Evolutionary conservation across 768 basidiomycete species (phyloP).

Genomic region (Russula virescens): DNA sequence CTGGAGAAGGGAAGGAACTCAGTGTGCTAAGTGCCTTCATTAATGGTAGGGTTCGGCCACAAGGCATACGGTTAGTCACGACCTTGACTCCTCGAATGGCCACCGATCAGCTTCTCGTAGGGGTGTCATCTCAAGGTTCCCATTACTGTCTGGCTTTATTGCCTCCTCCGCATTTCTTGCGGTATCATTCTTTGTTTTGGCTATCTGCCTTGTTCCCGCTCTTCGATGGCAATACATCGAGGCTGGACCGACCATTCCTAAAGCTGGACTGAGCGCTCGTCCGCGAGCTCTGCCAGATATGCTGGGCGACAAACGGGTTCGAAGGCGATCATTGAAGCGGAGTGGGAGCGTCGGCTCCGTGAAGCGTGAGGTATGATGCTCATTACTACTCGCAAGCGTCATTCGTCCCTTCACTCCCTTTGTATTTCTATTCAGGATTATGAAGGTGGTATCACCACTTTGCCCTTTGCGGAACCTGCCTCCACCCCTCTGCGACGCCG

Average conservation of each 20-base stretch:
- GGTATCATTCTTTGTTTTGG: slow-evolving; percentile 31
- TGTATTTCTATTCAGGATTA: slow-evolving; percentile 10
- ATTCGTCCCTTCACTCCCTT: neutral
- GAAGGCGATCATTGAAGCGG: slow-evolving; percentile 22
- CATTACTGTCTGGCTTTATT: slow-evolving; percentile 48
- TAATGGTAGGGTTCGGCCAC: slow-evolving; percentile 55
- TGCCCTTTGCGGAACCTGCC: slow-evolving; percentile 11
- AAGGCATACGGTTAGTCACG: slow-evolving; percentile 57
- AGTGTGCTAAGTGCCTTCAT: slow-evolving; percentile 59
- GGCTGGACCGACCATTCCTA: neutral
- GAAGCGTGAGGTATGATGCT: slow-evolving; percentile 17
- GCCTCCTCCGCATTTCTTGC: slow-evolving; percentile 34
- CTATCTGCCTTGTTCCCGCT: slow-evolving; percentile 31
- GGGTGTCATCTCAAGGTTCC: slow-evolving; percentile 65
- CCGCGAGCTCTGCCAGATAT: slow-evolving; percentile 4
- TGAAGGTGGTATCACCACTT: slow-evolving; percentile 1
- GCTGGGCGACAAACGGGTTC: slow-evolving; percentile 11
- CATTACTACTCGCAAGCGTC: neutral
- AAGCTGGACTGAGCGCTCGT: neutral
- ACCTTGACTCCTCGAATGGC: neutral
- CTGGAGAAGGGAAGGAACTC: slow-evolving; percentile 67
- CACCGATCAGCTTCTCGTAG: slow-evolving; percentile 34
- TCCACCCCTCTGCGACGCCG: slow-evolving; percentile 17
- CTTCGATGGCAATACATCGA: slow-evolving; percentile 28
- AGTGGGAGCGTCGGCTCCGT: slow-evolving; percentile 11